Evolutionary conservation across 2,329 filamentous ascomycete genomes (phyloP), one percentile per base, ranked within the genome.

Genomic region (Teratosphaeria nubilosa): DNA sequence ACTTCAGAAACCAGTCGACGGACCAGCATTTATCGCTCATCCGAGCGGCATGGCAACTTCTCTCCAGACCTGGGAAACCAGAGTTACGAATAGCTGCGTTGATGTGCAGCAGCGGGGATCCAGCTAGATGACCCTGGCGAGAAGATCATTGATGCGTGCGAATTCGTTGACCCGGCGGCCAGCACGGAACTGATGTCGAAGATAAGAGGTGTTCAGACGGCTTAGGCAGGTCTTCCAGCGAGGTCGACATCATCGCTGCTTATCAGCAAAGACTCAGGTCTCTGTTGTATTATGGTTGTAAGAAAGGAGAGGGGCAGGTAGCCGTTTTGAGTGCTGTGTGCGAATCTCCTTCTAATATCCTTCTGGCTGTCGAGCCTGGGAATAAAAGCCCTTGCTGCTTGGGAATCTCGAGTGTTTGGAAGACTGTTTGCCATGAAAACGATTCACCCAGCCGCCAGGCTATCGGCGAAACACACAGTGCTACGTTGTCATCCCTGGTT

Each of bases 91-190:
- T 14, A 51, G 64, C 11, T 61, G 65, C 24, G 66, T 74, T 5
- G 72, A 73, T 57, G 64, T 67, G 37, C 57, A 41, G 25, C 60
- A 59, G 56, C 57, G 52, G 51, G 66, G 59, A 55, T 73, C 57
- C 64, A 60, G n/a, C 62, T 74, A 59, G 61, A 64, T 57, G 64
- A 63, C 30, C 55, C 24, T 32, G 62, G 63, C 30, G 56, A 60
- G 56, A 69, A 62, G 59, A 62, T 73, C 1, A 61, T 41, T 25
- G 66, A 55, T 52, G 65, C 63, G 56, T 63, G 61, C 9, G 71
- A 74, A 60, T 71, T 73, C 57, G 56, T 74, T 37, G 72, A 73
- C 62, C 63, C 58, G 20, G 60, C 58, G 45, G 70, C 70, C 20
- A 58, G 48, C 52, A 55, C 54, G 20, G 60, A 62, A 30, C 52